Conservation (phyloP, 805 yeast genomes). For the Yamadazyma philogaea region DNA sequence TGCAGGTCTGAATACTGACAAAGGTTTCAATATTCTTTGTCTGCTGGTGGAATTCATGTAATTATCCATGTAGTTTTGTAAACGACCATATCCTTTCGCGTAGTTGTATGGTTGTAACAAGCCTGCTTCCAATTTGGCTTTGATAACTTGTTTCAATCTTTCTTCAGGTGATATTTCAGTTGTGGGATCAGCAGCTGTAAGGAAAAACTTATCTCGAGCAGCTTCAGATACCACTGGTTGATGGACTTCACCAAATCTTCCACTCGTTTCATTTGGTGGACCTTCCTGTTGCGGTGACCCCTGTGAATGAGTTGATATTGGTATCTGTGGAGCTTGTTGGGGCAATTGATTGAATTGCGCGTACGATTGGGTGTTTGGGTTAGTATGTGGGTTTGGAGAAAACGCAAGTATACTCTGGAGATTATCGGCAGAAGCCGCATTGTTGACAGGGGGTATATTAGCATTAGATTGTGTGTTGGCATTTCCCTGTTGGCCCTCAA, state of each 20-base stretch:
- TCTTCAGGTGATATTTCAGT: slow-evolving; percentile 93
- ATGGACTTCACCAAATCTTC: slow-evolving; percentile 13
- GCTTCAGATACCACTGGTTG: slow-evolving; percentile 59
- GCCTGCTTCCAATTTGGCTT: slow-evolving; percentile 93
- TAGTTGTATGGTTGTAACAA: slow-evolving; percentile 88
- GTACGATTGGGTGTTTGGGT: background rate
- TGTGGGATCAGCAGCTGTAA: slow-evolving; percentile 96
- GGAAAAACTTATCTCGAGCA: slow-evolving; percentile 87
- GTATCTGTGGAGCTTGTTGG: slow-evolving; percentile 15
- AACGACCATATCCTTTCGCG: slow-evolving; percentile 86
- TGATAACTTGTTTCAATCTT: slow-evolving; percentile 85
- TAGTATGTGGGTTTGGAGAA: slow-evolving; percentile 21
- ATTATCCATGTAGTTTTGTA: slow-evolving; percentile 88
- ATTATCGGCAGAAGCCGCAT: slow-evolving; percentile 9
- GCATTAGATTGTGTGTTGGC: slow-evolving; percentile 11
- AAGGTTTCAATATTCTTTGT: slow-evolving; percentile 80
- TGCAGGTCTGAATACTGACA: slow-evolving; percentile 85
- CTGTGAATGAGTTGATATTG: slow-evolving; percentile 9
- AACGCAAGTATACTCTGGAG: slow-evolving; percentile 23
- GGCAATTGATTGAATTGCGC: slow-evolving; percentile 10
- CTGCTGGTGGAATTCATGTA: slow-evolving; percentile 83
- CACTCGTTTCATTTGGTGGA: background rate
- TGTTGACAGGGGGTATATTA: slow-evolving; percentile 1
- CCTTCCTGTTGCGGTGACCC: slow-evolving; percentile 5
- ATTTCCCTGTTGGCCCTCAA: slow-evolving; percentile 7